phyloP scores from a whole-genome alignment of 257 asterid genomes.

The Parsonsia alboflavescens region DNA sequence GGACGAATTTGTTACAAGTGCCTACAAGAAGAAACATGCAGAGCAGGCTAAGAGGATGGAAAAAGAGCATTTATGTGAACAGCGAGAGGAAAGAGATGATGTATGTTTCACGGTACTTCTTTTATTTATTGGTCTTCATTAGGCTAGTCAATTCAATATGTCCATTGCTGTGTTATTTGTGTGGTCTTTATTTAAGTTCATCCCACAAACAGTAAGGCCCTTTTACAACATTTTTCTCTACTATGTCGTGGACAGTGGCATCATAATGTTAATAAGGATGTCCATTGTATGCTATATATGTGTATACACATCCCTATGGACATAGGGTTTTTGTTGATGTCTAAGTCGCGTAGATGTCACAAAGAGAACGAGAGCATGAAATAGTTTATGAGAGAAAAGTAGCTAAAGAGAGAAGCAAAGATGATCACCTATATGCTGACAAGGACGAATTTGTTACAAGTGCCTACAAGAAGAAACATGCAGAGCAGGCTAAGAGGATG shows the following conservation, averaged over 20 bases:
- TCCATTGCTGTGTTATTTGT: conserved; percentile 1
- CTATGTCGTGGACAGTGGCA: background rate
- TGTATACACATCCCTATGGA: background rate
- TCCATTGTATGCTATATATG: background rate
- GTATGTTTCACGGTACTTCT: conserved; percentile 37
- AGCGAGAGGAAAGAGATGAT: conserved; percentile 73
- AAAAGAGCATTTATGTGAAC: conserved; percentile 82
- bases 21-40: conserved; percentile 83
- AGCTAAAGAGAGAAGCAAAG: conserved; percentile 83
- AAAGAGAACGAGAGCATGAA: conserved; percentile 87
- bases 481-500: conserved; percentile 87
- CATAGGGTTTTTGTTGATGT: background rate
- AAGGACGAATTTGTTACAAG: conserved; percentile 78
- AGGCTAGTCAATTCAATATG: background rate
- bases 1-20: conserved; percentile 77
- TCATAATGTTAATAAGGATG: background rate
- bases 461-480: conserved; percentile 87
- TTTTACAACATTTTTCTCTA: background rate
- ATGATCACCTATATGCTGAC: conserved; percentile 70
- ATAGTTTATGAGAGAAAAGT: conserved; percentile 78
- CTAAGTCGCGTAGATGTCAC: too few relatives aligned
- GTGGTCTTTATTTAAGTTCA: background rate
- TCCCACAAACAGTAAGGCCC: background rate
- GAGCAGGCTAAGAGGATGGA: conserved; percentile 89
- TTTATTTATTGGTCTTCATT: background rate